These are phyloP conservation scores for Verticillium longisporum DNA, from an alignment of 2,329 filamentous ascomycete genomes.

Conservation along the genomic window DNA sequence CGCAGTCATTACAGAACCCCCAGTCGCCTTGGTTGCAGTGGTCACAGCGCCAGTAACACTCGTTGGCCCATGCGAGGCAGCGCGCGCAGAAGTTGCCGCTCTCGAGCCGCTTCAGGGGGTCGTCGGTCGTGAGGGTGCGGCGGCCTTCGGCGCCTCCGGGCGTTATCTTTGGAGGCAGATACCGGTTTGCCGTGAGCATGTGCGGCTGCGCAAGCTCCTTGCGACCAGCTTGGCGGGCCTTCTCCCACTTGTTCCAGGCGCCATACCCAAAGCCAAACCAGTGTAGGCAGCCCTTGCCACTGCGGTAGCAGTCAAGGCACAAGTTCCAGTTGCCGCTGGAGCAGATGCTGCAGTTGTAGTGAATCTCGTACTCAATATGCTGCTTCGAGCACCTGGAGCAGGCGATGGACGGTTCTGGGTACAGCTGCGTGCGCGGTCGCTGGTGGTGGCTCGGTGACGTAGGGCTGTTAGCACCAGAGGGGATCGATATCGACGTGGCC, in stretches of 20 bases:
- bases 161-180: slow-evolving; percentile 39
- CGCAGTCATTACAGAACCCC: slow-evolving; percentile 87
- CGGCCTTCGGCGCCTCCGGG: slow-evolving; percentile 48
- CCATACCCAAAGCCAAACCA: slow-evolving; percentile 84
- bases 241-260: slow-evolving; percentile 62
- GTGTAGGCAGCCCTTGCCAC: slow-evolving; percentile 69
- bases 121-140: slow-evolving; percentile 55
- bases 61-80: slow-evolving; percentile 67
- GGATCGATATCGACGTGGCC: slow-evolving; percentile 19
- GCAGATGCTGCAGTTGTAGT: slow-evolving; percentile 76
- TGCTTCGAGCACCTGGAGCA: slow-evolving; percentile 65
- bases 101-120: slow-evolving; percentile 62
- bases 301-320: slow-evolving; percentile 74
- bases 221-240: slow-evolving; percentile 32
- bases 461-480: slow-evolving; percentile 24
- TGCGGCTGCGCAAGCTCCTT: slow-evolving; percentile 42
- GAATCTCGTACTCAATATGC: slow-evolving; percentile 77
- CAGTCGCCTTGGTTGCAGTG: slow-evolving; percentile 87
- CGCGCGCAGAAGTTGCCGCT: slow-evolving; percentile 78
- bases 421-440: slow-evolving; percentile 42
- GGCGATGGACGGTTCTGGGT: slow-evolving; percentile 63
- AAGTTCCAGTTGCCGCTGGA: slow-evolving; percentile 67
- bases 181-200: slow-evolving; percentile 52
- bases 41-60: slow-evolving; percentile 86
- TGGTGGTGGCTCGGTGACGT: slow-evolving; percentile 25